Conservation (phyloP, 202 grass and related monocot genomes). For the Eragrostis tef region DNA sequence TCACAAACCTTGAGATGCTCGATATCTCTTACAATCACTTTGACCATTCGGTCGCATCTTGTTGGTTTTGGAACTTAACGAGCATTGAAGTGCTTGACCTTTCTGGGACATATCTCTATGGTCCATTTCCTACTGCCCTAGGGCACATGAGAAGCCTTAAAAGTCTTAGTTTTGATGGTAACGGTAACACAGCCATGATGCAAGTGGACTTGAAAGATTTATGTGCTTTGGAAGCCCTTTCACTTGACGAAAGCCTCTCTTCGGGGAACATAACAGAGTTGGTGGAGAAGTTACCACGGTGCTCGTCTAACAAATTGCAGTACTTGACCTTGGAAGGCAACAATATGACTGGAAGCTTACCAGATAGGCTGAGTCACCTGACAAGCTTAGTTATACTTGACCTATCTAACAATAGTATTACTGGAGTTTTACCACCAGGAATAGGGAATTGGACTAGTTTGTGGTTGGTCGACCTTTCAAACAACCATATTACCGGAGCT, state of each 20-base stretch:
- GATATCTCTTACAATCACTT: not conserved
- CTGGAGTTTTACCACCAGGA: not conserved
- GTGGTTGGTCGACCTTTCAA: not conserved
- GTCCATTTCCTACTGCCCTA: not conserved
- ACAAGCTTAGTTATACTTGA: not conserved
- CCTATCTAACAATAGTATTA: slow-evolving; percentile 3
- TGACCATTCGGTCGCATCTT: not conserved
- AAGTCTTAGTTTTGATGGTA: not conserved
- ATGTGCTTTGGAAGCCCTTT: not conserved
- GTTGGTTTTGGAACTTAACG: slow-evolving; percentile 25
- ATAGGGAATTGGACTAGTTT: not conserved
- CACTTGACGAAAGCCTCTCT: not conserved
- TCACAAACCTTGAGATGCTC: slow-evolving; percentile 10
- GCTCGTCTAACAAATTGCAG: not conserved
- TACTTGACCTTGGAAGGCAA: not conserved
- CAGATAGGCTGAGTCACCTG: too few relatives aligned
- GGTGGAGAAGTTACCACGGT: not conserved
- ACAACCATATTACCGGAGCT: not conserved
- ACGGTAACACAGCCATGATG: slow-evolving; percentile 3
- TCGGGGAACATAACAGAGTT: slow-evolving; percentile 36
- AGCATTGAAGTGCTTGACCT: not conserved
- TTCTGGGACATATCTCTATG: not conserved
- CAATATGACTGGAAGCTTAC: not conserved
- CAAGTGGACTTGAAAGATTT: slow-evolving; percentile 26
- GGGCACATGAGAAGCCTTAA: not conserved